These are phyloP conservation scores for Acacia crassicarpa DNA, from an alignment of 306 rosid genomes.

Conservation along the genomic window DNA sequence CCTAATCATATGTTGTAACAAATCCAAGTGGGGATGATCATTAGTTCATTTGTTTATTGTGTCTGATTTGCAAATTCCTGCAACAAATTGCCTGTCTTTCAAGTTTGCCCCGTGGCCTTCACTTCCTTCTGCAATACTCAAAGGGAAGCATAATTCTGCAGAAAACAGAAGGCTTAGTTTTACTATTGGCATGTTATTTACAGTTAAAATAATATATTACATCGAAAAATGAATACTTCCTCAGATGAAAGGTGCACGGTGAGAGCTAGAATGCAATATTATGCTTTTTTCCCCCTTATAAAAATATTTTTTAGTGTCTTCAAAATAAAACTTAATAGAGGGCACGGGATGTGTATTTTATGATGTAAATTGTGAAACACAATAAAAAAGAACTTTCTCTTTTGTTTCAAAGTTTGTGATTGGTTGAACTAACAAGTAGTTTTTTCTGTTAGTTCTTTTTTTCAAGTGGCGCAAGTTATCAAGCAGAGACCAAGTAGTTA, in stretches of 20 bases:
- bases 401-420: too few species aligned
- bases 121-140: not conserved
- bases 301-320: not conserved
- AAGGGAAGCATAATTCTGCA: not conserved
- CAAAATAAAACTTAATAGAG: not conserved
- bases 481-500: too few species aligned
- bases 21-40: slow-evolving; percentile 43
- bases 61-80: slow-evolving; percentile 46
- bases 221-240: not conserved
- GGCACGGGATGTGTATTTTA: too few species aligned
- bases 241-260: not conserved
- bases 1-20: slow-evolving; percentile 79
- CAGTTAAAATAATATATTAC: not conserved
- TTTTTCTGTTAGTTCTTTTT: too few species aligned
- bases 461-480: too few species aligned
- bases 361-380: too few species aligned
- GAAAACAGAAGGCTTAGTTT: slow-evolving; percentile 9
- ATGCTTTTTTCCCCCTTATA: too few species aligned
- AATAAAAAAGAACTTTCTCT: too few species aligned
- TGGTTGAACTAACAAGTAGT: too few species aligned
- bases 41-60: slow-evolving; percentile 70
- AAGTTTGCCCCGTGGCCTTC: not conserved
- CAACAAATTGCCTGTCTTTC: not conserved
- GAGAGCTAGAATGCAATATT: not conserved
- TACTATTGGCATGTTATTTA: not conserved